A percentile compares a stretch with the other conserved stretches of the same genome.
phyloP scores from a whole-genome alignment of 345 rosid species.

The Arabis hirsuta region DNA sequence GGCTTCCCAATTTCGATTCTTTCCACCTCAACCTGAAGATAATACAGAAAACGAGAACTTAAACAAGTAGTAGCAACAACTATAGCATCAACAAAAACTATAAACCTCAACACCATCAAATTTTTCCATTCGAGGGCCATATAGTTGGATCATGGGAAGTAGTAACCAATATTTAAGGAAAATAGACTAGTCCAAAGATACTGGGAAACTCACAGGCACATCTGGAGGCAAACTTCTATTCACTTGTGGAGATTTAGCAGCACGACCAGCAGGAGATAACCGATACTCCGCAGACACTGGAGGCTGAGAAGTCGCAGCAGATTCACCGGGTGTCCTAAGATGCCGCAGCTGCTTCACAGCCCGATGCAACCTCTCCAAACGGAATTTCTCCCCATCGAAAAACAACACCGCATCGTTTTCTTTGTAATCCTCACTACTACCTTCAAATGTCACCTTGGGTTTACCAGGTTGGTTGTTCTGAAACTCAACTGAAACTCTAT shows the following conservation, averaged over 20 bases:
- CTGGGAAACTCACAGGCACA: slow-evolving; percentile 52
- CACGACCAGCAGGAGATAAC: slow-evolving; percentile 59
- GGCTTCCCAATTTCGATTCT: slow-evolving; percentile 66
- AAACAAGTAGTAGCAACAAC: slow-evolving; percentile 11
- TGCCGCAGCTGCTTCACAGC: slow-evolving; percentile 89
- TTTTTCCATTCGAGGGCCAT: not conserved
- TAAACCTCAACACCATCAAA: not conserved
- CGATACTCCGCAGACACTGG: slow-evolving; percentile 49
- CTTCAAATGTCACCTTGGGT: slow-evolving; percentile 83
- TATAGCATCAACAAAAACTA: not conserved
- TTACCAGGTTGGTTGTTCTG: slow-evolving; percentile 82
- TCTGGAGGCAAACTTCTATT: slow-evolving; percentile 52
- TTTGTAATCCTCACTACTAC: slow-evolving; percentile 81
- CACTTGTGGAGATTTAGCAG: slow-evolving; percentile 49
- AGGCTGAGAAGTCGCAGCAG: slow-evolving; percentile 56
- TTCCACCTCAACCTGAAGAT: slow-evolving; percentile 72
- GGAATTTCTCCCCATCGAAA: slow-evolving; percentile 73
- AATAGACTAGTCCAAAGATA: slow-evolving; percentile 1
- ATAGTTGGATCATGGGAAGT: slow-evolving; percentile 13
- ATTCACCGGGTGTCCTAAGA: slow-evolving; percentile 68
- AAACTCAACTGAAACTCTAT: slow-evolving; percentile 80
- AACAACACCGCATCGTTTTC: slow-evolving; percentile 79
- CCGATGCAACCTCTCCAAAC: slow-evolving; percentile 75
- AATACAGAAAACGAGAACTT: slow-evolving; percentile 3
- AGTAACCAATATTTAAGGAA: not conserved